phyloP scores from a whole-genome alignment of 768 basidiomycete genomes.

The Lentinula lateritia region DNA sequence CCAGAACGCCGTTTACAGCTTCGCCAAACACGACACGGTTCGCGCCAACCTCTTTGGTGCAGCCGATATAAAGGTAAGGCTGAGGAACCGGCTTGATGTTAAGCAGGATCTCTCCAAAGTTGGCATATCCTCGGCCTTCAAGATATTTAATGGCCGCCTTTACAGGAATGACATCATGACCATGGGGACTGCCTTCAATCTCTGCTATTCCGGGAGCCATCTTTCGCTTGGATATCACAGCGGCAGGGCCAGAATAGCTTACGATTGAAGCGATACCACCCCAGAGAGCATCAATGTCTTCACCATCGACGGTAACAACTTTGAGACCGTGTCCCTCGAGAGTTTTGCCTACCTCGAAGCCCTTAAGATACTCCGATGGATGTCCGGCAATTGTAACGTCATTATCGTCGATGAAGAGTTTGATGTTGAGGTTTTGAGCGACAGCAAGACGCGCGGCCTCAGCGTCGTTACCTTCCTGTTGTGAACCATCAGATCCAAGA shows the following conservation, averaged over 20 bases:
- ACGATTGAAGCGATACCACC: constrained; percentile 51
- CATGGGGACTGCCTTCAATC: constrained; percentile 75
- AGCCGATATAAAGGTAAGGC: constrained; percentile 64
- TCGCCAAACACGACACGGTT: constrained; percentile 85
- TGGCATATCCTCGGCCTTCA: constrained; percentile 50
- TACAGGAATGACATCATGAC: constrained; percentile 83
- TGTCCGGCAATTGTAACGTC: constrained; percentile 92
- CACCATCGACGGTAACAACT: constrained; percentile 68
- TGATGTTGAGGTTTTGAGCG: constrained; percentile 77
- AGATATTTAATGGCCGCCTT: constrained; percentile 78
- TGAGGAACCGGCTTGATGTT: constrained; percentile 55
- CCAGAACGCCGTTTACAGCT: constrained; percentile 74
- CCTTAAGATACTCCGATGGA: constrained; percentile 80
- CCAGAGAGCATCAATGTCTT: constrained; percentile 79
- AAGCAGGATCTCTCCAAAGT: constrained; percentile 49
- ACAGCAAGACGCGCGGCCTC: constrained; percentile 87
- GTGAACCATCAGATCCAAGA: constrained; percentile 85
- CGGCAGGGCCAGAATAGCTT: constrained; percentile 68
- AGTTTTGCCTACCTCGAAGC: constrained; percentile 66
- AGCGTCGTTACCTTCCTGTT: constrained; percentile 89
- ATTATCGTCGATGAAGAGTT: constrained; percentile 85
- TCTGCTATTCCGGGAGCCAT: constrained; percentile 70
- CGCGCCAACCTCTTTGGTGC: constrained; percentile 69
- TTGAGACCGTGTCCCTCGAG: constrained; percentile 79
- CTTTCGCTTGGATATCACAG: constrained; percentile 64